These are phyloP conservation scores for Fusarium circinatum DNA, from an alignment of 2,329 filamentous ascomycete species.

Conservation along the genomic window DNA sequence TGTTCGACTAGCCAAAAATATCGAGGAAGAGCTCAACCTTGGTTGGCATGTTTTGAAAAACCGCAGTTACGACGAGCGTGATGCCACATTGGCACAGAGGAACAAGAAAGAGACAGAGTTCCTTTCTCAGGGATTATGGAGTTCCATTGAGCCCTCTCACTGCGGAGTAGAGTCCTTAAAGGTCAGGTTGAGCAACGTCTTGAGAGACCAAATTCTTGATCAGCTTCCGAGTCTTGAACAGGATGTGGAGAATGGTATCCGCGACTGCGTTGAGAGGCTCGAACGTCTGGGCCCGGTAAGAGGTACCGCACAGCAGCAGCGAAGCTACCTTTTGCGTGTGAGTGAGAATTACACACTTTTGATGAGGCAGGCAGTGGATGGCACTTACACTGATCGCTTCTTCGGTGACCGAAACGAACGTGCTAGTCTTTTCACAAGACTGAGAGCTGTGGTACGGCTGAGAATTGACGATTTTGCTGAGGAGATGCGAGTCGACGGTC, in stretches of 20 bases:
- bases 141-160: slow-evolving; percentile 44
- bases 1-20: slow-evolving; percentile 56
- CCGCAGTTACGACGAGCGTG: slow-evolving; percentile 28
- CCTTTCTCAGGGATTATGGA: slow-evolving; percentile 56
- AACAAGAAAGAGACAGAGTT: slow-evolving; percentile 55
- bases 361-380: slow-evolving; percentile 61
- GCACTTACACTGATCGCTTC: slow-evolving; percentile 59
- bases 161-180: slow-evolving; percentile 62
- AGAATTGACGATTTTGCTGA: background rate
- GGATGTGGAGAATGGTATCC: slow-evolving; percentile 44
- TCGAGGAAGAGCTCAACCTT: slow-evolving; percentile 58
- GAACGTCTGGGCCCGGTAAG: slow-evolving; percentile 60
- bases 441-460: background rate
- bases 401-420: background rate
- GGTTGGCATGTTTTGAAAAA: slow-evolving; percentile 64
- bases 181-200: slow-evolving; percentile 60
- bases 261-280: slow-evolving; percentile 57
- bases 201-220: slow-evolving; percentile 57
- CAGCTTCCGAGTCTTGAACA: slow-evolving; percentile 53
- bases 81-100: slow-evolving; percentile 47
- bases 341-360: slow-evolving; percentile 40
- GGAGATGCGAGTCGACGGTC: background rate
- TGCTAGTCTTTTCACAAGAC: background rate
- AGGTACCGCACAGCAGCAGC: slow-evolving; percentile 58
- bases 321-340: slow-evolving; percentile 51